Conservation (phyloP, 352 stramenopile species). For the Pythium sp. region DNA sequence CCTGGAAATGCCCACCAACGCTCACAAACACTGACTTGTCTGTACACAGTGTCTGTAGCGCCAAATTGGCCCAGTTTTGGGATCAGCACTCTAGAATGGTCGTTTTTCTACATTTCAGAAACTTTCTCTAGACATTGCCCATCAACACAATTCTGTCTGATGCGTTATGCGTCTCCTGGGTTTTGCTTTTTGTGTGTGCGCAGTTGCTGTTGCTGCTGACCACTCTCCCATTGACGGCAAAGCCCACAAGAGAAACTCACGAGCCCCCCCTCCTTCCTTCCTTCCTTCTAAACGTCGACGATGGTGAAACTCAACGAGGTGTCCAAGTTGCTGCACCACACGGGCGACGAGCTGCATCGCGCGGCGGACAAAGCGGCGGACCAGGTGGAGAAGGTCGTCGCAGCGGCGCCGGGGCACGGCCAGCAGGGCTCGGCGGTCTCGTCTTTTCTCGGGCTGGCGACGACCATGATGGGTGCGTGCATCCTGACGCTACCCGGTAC, state of each 20-base stretch:
- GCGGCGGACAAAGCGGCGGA: conserved; percentile 9
- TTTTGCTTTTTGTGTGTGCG: background rate
- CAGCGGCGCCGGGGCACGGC: conserved; percentile 22
- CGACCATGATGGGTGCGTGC: conserved; percentile 82
- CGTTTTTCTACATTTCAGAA: no score
- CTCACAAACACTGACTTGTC: no score
- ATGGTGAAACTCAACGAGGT: conserved; percentile 26
- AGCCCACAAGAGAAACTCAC: background rate
- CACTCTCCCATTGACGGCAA: background rate
- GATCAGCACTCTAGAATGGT: no score
- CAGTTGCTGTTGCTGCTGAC: background rate
- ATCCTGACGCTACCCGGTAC: conserved; percentile 74
- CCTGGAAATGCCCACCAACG: no score
- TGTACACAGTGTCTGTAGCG: no score
- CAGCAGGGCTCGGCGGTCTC: conserved; percentile 64
- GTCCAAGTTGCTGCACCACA: conserved; percentile 31
- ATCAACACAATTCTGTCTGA: background rate
- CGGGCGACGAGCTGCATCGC: conserved; percentile 25
- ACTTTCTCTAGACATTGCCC: no score
- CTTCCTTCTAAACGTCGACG: conserved; percentile 11
- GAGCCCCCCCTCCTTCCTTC: background rate
- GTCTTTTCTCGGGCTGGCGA: conserved; percentile 74
- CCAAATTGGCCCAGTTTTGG: no score
- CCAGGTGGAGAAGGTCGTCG: conserved; percentile 8
- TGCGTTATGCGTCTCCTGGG: background rate